These are phyloP conservation scores for Fusarium sp. DNA, from an alignment of 2,329 filamentous ascomycete species.

Conservation along the genomic window DNA sequence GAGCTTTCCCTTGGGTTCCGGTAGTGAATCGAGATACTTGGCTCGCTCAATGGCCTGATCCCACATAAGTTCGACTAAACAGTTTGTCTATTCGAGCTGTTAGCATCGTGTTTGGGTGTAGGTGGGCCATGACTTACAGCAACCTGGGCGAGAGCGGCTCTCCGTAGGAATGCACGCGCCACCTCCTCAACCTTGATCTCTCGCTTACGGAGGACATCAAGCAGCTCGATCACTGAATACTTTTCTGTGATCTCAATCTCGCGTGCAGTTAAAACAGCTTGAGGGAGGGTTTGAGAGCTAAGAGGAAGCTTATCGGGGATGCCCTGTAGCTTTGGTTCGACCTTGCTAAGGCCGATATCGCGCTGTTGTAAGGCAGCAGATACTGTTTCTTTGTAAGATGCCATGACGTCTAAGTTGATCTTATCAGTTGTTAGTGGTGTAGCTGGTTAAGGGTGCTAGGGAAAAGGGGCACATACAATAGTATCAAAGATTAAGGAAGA, in stretches of 20 bases:
- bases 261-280: constrained; percentile 32
- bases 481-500: too few species aligned
- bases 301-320: constrained; percentile 32
- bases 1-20: constrained; percentile 44
- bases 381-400: constrained; percentile 18
- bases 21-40: constrained; percentile 44
- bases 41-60: constrained; percentile 47
- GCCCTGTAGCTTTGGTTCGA: constrained; percentile 38
- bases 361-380: constrained; percentile 17
- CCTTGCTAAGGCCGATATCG: constrained; percentile 38
- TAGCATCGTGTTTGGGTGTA: too few species aligned
- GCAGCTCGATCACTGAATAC: constrained; percentile 36
- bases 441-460: not conserved
- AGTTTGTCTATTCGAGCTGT: constrained; percentile 41
- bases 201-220: constrained; percentile 26
- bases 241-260: constrained; percentile 43
- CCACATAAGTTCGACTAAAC: constrained; percentile 47
- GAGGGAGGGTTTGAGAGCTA: constrained; percentile 36
- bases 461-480: not conserved
- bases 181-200: constrained; percentile 41
- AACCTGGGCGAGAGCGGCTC: constrained; percentile 39
- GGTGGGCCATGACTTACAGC: constrained; percentile 19
- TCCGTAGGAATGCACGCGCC: constrained; percentile 37
- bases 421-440: not conserved
- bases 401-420: not conserved